Base-by-base conservation (phyloP, 176 grass and related monocot genomes). In the Oryza glumipatula region DNA sequence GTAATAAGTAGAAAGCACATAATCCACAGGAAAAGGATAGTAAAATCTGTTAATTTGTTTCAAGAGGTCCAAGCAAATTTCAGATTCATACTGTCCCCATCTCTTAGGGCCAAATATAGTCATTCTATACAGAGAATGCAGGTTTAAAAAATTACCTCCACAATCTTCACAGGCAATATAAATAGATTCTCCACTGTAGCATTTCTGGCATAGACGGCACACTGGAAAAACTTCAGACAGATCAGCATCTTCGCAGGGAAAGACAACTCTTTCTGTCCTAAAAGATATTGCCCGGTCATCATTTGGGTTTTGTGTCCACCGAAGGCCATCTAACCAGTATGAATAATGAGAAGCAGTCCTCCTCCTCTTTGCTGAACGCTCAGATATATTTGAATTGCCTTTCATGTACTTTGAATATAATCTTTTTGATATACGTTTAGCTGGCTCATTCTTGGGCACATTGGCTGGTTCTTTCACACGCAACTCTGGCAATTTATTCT, bases 301-400 rank as follows among this genome's bases (percentile, higher is more conserved):
- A 70, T 92, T 88, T 82, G 64, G 30, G 78, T 85, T 96, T 38
- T 86, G 77, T 73, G 90, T 91, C 89, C 86, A 99, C 49, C 76
- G 75, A 87, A 99, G 90, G 21, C 97, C 97, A 91, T 96, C 90
- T 71, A 94, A 85, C 97, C 97, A 99, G 90, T 92, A 96, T 10
- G 97, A 88, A 84, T 92, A 83, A 78, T 91, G 88, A 21, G 68
- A 88, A 82, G 67, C 68, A 74, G 91, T 99, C 82, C 97, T 93
- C 68, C 88, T 94, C 83, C 92, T 99, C 70, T 45, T 81, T 58
- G 83, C 33, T 23, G 79, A 38, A 82, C 54, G 86, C 65, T 92
- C 79, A 5, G 73, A 76, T 82, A 69, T 60, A 72, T 81, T 64
- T 39, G 89, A 70, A 46, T 84, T 67, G 79, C 70, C 79, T 76